phyloP scores from a whole-genome alignment of 73 alveolate genomes.

The Paramecium octaurelia region DNA sequence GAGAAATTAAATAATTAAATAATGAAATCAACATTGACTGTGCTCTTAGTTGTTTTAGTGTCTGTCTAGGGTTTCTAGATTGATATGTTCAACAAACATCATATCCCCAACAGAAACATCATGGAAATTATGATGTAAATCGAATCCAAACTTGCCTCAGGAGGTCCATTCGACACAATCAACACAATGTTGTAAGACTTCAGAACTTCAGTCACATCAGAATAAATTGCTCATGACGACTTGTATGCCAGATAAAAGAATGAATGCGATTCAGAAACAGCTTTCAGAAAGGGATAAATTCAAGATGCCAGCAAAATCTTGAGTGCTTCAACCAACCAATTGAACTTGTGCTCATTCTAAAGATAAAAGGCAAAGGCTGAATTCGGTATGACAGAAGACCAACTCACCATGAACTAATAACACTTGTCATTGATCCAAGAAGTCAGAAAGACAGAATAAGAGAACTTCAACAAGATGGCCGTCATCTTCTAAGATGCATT shows the following conservation, averaged over 20 bases:
- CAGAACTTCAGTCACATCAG: constrained; percentile 19
- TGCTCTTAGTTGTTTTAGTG: not conserved
- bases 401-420: constrained; percentile 39
- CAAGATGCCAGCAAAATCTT: constrained; percentile 41
- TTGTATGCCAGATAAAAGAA: constrained; percentile 36
- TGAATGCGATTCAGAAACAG: constrained; percentile 36
- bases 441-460: constrained; percentile 46
- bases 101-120: constrained; percentile 27
- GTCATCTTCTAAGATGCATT: constrained; percentile 46
- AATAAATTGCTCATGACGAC: constrained; percentile 47
- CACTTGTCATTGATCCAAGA: constrained; percentile 7
- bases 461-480: not conserved
- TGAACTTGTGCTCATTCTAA: not conserved
- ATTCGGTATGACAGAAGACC: constrained; percentile 29
- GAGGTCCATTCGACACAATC: constrained; percentile 39
- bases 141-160: not conserved
- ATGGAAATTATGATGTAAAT: constrained; percentile 34
- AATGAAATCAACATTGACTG: constrained; percentile 9
- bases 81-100: constrained; percentile 36
- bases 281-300: constrained; percentile 45
- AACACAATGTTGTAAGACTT: not conserved
- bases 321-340: not conserved
- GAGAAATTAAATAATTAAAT: not conserved
- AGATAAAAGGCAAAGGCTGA: constrained; percentile 46
- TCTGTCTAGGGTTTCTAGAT: not conserved